A percentile compares a stretch with the other conserved stretches of the same genome.
Evolutionary conservation across 2,329 filamentous ascomycete genomes (phyloP).

Genomic region (Fusarium multiceps): DNA sequence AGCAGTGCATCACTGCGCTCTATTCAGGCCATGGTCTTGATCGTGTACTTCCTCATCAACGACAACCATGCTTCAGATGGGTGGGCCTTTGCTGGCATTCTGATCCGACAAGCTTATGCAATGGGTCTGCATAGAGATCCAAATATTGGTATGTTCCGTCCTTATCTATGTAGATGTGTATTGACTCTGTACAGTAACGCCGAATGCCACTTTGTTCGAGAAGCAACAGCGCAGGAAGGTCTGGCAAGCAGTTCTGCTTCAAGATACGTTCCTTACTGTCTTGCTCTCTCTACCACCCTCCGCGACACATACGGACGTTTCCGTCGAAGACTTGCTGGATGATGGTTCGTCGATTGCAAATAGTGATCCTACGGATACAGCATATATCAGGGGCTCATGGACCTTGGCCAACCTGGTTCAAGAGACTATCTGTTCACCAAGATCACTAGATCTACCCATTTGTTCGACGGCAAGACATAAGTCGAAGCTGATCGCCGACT

Average conservation of each 20-base stretch:
- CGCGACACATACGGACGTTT: conserved; percentile 82
- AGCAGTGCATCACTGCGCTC: conserved; percentile 78
- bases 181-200: conserved; percentile 60
- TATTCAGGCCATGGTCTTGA: conserved; percentile 82
- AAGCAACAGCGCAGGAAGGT: conserved; percentile 83
- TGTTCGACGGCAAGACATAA: conserved; percentile 76
- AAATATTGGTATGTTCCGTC: conserved; percentile 66
- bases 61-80: conserved; percentile 87
- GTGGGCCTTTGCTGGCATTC: conserved; percentile 82
- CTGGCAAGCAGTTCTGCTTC: conserved; percentile 83
- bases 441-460: conserved; percentile 78
- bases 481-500: conserved; percentile 75
- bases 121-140: conserved; percentile 85
- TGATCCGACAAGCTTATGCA: conserved; percentile 82
- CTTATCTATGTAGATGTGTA: conserved; percentile 25
- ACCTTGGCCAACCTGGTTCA: conserved; percentile 82
- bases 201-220: conserved; percentile 74
- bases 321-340: conserved; percentile 77
- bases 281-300: conserved; percentile 81
- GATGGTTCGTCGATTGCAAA: conserved; percentile 68
- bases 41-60: conserved; percentile 86
- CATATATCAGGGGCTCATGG: conserved; percentile 82
- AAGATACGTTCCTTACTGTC: conserved; percentile 85
- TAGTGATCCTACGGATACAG: conserved; percentile 72
- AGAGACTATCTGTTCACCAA: conserved; percentile 78